Percentiles rank a stretch among this genome's conserved stretches.
These are phyloP conservation scores for Eucalyptus regnans DNA, from an alignment of 345 rosid species.

Conservation along the genomic window DNA sequence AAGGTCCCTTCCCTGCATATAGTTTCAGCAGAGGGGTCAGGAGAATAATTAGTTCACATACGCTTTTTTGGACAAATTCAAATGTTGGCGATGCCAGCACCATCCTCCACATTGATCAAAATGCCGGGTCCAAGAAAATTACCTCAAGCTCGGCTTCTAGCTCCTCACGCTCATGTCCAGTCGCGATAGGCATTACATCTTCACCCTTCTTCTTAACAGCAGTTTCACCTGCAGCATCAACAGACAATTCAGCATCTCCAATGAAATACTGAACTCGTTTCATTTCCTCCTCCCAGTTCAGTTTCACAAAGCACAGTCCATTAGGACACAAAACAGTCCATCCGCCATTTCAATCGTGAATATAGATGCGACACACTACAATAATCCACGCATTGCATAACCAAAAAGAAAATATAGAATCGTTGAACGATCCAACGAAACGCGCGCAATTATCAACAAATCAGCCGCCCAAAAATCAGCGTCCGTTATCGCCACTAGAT, in stretches of 20 bases:
- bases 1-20: conserved; percentile 52
- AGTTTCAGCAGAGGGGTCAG: background rate
- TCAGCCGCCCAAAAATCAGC: background rate
- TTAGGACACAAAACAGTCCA: background rate
- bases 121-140: background rate
- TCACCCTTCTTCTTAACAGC: conserved; percentile 24
- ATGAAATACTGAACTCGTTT: background rate
- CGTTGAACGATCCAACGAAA: background rate
- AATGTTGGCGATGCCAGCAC: background rate
- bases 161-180: conserved; percentile 48
- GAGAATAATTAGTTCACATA: background rate
- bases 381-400: background rate
- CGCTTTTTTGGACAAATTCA: background rate
- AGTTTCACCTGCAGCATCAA: background rate
- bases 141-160: conserved; percentile 34
- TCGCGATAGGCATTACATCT: conserved; percentile 46
- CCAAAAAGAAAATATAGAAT: background rate
- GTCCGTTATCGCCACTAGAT: background rate
- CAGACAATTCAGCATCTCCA: background rate
- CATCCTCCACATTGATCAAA: background rate
- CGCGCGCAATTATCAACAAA: background rate
- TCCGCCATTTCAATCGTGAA: background rate
- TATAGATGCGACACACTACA: background rate
- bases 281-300: background rate
- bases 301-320: background rate